Conservation (phyloP, 2,329 filamentous ascomycete genomes). For the Monosporascus sp. region DNA sequence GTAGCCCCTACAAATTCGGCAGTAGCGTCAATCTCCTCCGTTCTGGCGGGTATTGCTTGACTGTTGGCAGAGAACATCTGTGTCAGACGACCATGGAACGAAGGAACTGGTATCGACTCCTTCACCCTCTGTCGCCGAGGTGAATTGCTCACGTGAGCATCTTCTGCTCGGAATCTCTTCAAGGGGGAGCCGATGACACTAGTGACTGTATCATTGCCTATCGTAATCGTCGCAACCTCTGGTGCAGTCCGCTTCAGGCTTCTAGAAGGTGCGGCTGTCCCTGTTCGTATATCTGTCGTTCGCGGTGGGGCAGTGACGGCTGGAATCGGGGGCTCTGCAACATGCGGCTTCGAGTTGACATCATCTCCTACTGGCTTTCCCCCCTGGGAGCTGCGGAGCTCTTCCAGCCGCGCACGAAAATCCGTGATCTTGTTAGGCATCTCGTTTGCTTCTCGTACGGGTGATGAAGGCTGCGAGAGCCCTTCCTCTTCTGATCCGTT, state of each 20-base stretch:
- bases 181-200: conserved; percentile 57
- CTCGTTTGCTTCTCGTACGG: conserved; percentile 5
- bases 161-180: conserved; percentile 39
- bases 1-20: conserved; percentile 8
- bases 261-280: conserved; percentile 11
- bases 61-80: conserved; percentile 39
- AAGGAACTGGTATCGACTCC: conserved; percentile 27
- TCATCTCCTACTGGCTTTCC: conserved; percentile 3
- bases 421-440: conserved; percentile 23
- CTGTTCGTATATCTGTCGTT: conserved; percentile 19
- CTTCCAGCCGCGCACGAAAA: conserved; percentile 30
- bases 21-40: conserved; percentile 7
- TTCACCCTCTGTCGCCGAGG: conserved; percentile 24
- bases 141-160: conserved; percentile 24
- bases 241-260: conserved; percentile 51
- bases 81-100: conserved; percentile 38
- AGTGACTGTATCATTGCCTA: conserved; percentile 62
- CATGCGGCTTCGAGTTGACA: background rate
- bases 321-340: conserved; percentile 26
- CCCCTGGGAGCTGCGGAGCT: conserved; percentile 12
- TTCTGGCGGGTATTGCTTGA: conserved; percentile 10
- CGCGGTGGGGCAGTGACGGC: conserved; percentile 27
- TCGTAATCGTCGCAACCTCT: conserved; percentile 68
- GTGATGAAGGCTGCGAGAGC: conserved; percentile 1
- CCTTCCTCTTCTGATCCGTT: conserved; percentile 2